These are phyloP conservation scores for Cordyceps cateniannulata DNA, from an alignment of 2,329 filamentous ascomycete genomes.

Conservation along the genomic window DNA sequence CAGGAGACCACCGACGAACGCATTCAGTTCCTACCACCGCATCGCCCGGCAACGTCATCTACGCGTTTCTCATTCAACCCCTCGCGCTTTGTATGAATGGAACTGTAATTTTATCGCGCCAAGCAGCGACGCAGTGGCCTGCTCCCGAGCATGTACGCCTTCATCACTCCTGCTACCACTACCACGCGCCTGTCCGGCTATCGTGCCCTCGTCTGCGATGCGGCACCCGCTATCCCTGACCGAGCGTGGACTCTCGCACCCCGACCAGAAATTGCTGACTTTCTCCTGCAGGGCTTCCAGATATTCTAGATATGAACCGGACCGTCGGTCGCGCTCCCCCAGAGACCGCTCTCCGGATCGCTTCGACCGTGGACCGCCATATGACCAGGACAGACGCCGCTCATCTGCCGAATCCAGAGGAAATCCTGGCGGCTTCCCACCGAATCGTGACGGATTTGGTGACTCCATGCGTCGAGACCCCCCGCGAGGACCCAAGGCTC, in stretches of 20 bases:
- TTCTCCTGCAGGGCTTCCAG: slow-evolving; percentile 39
- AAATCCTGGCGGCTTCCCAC: slow-evolving; percentile 54
- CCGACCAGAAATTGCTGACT: background rate
- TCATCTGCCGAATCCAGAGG: slow-evolving; percentile 53
- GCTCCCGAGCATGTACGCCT: slow-evolving; percentile 20
- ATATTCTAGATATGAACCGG: slow-evolving; percentile 57
- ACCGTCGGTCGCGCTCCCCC: slow-evolving; percentile 57
- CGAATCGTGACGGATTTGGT: slow-evolving; percentile 51
- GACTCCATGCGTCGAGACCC: slow-evolving; percentile 59
- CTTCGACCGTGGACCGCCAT: slow-evolving; percentile 50
- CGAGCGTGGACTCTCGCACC: background rate
- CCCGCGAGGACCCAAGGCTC: slow-evolving; percentile 74
- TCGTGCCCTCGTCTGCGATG: background rate
- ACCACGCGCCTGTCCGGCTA: background rate
- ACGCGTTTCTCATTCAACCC: background rate
- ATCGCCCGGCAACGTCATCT: background rate
- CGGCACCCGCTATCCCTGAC: background rate
- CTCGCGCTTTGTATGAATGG: slow-evolving; percentile 16
- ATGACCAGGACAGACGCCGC: slow-evolving; percentile 63
- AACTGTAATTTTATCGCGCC: slow-evolving; percentile 15
- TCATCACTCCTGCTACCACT: background rate
- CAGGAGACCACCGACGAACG: background rate
- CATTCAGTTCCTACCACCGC: background rate
- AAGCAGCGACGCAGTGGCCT: slow-evolving; percentile 16
- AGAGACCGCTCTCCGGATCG: slow-evolving; percentile 65